These are phyloP conservation scores for Dactylonectria macrodidyma DNA, from an alignment of 2,329 filamentous ascomycete species.

Conservation along the genomic window DNA sequence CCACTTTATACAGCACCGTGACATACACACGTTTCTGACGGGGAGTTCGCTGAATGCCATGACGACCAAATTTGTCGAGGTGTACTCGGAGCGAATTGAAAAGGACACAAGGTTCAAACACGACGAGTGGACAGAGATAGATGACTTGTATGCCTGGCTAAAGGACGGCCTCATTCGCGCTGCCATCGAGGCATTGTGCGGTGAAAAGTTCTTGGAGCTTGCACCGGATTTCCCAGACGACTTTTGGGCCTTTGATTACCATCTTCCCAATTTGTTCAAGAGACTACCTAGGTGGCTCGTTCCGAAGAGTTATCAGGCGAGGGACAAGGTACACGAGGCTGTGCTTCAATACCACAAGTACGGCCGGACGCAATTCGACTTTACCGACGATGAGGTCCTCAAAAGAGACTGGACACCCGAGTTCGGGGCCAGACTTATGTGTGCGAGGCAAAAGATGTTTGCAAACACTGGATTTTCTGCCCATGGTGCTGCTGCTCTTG, in stretches of 20 bases:
- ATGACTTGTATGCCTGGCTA: constrained; percentile 34
- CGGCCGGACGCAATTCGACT: constrained; percentile 8
- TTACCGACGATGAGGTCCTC: constrained; percentile 14
- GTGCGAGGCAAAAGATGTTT: constrained; percentile 41
- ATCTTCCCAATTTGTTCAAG: constrained; percentile 36
- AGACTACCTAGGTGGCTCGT: constrained; percentile 36
- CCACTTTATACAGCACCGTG: constrained; percentile 36
- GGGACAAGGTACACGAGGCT: constrained; percentile 31
- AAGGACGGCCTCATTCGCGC: constrained; percentile 32
- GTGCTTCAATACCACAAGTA: constrained; percentile 35
- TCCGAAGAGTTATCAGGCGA: constrained; percentile 33
- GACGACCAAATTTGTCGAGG: constrained; percentile 26
- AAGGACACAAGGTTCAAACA: constrained; percentile 19
- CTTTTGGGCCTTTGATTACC: constrained; percentile 42
- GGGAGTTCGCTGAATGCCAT: constrained; percentile 28
- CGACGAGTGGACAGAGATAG: constrained; percentile 28
- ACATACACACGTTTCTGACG: constrained; percentile 19
- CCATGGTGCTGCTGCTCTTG: constrained; percentile 36
- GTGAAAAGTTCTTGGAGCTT: constrained; percentile 35
- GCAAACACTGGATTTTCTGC: constrained; percentile 29
- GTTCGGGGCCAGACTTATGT: constrained; percentile 47
- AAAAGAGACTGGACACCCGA: constrained; percentile 41
- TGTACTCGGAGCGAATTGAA: constrained; percentile 22
- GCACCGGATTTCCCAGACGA: constrained; percentile 30
- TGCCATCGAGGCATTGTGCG: constrained; percentile 25